Base-by-base conservation (phyloP, 345 rosid species). In the Ceriops zippeliana region DNA sequence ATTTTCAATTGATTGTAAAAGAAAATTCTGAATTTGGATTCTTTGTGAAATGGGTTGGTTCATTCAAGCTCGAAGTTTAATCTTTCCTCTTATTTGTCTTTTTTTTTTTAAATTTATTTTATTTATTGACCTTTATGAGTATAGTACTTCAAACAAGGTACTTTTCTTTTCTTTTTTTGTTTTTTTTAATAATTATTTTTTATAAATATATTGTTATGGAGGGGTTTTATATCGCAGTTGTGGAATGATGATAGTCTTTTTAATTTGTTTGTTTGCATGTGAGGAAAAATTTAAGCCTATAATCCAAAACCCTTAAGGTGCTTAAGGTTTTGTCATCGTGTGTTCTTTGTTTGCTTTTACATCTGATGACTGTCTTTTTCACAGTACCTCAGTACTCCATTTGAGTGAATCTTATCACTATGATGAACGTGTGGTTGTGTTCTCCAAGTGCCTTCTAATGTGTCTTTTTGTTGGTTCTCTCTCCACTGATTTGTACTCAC, bases 221-320 rank as follows among this genome's bases (percentile, higher is more conserved):
- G 30, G 30, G 68, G 62, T 20, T 68, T 75, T 63, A 3, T 60
- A 46, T 27, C 30, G 66, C 37, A 59, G 20, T 24, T 42, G 4
- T 42, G 15, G 17, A 13, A 42, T 13, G 4, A 24, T 49, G 5
- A 26, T 32, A 61, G 26, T 4, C 32, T 46, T 47, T 7, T 47
- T 20, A 16, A 13, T 68, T 57, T 58, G 61, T 58, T 61, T 61
- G 58, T 61, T 67, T 73, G 66, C 70, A 52, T 61, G 66, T 52
- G 69, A 16, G 30, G 60, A 53, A 72, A 64, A 58, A 60, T 71
- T 61, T 35, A 42, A 59, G 58, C 54, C 20, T 15, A 54, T 7
- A 61, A 42, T 67, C 35, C 71, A 71, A 63, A 75, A 68, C 28
- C 73, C 69, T 22, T 65, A 8, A 60, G 22, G 62, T 66, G 58